A percentile compares a stretch with the other conserved stretches of the same genome.
Conservation (phyloP, 805 yeast genomes). For the Candida wancherniae region DNA sequence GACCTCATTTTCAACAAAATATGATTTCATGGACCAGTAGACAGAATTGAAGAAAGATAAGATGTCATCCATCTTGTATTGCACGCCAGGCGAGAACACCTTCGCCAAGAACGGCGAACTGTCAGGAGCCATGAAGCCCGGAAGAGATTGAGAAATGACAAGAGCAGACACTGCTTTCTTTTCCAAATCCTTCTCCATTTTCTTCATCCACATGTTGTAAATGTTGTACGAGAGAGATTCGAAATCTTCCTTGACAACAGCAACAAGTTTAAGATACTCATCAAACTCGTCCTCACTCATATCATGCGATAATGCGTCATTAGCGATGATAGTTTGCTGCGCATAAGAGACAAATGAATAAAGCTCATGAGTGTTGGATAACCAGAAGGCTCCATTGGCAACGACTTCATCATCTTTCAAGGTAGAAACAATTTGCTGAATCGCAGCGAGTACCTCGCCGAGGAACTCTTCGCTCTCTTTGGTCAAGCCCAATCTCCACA, state of each 20-base stretch:
- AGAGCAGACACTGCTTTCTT: constrained; percentile 94
- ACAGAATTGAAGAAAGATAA: constrained; percentile 84
- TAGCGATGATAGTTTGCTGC: constrained; percentile 82
- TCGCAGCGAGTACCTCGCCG: constrained; percentile 81
- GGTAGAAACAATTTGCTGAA: constrained; percentile 77
- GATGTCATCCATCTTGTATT: constrained; percentile 91
- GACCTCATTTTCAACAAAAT: constrained; percentile 79
- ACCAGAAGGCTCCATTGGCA: constrained; percentile 95
- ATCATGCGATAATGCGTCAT: constrained; percentile 71
- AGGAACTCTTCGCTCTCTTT: constrained; percentile 86
- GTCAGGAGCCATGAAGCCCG: constrained; percentile 91
- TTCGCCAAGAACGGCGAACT: constrained; percentile 75
- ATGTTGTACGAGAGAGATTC: constrained; percentile 90
- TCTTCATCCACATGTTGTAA: constrained; percentile 96
- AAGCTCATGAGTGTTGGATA: constrained; percentile 91
- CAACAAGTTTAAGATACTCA: constrained; percentile 83
- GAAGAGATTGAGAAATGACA: constrained; percentile 88
- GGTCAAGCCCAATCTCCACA: constrained; percentile 97
- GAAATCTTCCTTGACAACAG: constrained; percentile 89
- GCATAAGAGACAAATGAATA: constrained; percentile 94
- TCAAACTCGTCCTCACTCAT: constrained; percentile 88
- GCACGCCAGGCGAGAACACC: constrained; percentile 66
- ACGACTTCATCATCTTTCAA: constrained; percentile 82
- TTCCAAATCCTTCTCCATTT: constrained; percentile 83
- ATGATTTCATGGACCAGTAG: constrained; percentile 89